Conservation (phyloP, 148 eudicot genomes). For the Rhododendron molle region DNA sequence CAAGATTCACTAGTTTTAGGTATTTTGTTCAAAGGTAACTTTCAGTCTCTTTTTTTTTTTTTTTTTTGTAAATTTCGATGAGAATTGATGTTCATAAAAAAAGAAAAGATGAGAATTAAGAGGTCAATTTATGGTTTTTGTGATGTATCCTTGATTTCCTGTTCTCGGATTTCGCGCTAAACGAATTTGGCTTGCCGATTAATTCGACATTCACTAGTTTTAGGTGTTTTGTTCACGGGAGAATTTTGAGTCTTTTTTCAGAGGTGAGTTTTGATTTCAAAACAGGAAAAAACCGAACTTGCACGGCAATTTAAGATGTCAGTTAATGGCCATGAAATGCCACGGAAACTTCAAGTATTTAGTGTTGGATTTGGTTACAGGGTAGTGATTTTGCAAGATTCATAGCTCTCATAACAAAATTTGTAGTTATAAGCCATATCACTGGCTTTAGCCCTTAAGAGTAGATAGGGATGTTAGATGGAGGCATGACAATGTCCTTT, state of each 20-base stretch:
- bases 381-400: neutral
- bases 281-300: neutral
- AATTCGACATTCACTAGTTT: neutral
- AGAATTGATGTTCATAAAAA: no score
- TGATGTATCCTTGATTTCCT: neutral
- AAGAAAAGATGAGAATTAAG: neutral
- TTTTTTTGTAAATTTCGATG: neutral
- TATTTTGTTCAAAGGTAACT: neutral
- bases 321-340: neutral
- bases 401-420: neutral
- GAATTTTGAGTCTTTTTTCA: neutral
- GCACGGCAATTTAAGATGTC: neutral
- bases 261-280: neutral
- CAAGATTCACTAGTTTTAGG: neutral
- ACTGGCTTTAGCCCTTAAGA: neutral
- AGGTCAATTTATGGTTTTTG: neutral
- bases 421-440: neutral
- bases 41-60: no score
- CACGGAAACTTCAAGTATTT: neutral
- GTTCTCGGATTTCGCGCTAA: neutral
- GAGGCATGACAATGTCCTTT: slow-evolving; percentile 27
- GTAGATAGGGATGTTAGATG: slow-evolving; percentile 19
- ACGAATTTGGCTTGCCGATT: neutral
- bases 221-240: neutral
- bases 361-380: neutral